phyloP scores from a whole-genome alignment of 2,329 filamentous ascomycete genomes.

The Fusarium vanettenii region DNA sequence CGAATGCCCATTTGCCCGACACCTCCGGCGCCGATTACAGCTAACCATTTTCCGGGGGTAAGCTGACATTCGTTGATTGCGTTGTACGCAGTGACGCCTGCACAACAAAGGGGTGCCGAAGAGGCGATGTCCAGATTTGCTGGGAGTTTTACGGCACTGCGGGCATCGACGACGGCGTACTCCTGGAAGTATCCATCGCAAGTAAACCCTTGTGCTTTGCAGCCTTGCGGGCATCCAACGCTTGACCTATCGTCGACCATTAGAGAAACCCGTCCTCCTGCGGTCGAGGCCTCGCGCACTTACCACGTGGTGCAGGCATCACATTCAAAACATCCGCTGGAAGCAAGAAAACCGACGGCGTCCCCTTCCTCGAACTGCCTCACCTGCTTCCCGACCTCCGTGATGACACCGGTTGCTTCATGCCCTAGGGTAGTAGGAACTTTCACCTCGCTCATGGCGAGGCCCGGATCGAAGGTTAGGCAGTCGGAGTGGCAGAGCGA shows the following conservation, averaged over 20 bases:
- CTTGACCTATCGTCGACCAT: neutral
- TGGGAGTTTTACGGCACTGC: neutral
- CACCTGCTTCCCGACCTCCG: neutral
- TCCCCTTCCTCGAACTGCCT: neutral
- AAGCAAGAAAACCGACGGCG: neutral
- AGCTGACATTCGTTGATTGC: neutral
- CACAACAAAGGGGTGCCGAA: neutral
- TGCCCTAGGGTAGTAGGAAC: neutral
- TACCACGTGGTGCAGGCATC: neutral
- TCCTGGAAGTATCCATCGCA: conserved; percentile 1
- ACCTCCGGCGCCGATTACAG: neutral
- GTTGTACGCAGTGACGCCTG: neutral
- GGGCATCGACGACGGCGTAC: neutral
- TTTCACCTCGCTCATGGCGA: neutral
- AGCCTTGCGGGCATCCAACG: neutral
- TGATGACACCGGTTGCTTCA: neutral
- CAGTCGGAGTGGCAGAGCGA: neutral
- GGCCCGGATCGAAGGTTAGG: neutral
- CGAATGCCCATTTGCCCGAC: neutral
- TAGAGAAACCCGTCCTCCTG: neutral
- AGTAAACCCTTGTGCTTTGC: neutral
- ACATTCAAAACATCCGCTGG: neutral
- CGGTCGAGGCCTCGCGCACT: neutral
- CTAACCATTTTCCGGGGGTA: neutral
- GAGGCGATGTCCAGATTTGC: neutral